Conservation (phyloP, 2,329 filamentous ascomycete species). For the Fonsecaea erecta region DNA sequence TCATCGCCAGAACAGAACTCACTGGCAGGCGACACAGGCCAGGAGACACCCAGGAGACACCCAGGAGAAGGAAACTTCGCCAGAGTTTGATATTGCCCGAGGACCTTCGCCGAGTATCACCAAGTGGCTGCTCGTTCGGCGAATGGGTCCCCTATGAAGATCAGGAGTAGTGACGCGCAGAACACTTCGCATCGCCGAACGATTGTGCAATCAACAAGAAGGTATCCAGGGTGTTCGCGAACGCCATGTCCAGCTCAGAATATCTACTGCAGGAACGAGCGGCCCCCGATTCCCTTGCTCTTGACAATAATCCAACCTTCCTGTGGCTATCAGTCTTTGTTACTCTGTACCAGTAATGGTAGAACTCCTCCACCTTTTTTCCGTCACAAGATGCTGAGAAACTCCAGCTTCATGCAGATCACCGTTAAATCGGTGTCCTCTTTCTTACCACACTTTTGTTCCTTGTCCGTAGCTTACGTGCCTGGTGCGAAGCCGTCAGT, state of each 20-base stretch:
- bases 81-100: neutral
- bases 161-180: neutral
- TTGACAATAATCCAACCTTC: neutral
- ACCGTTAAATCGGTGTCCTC: slow-evolving; percentile 4
- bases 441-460: slow-evolving; percentile 16
- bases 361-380: too few relatives aligned
- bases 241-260: neutral
- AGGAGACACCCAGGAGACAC: slow-evolving; percentile 1
- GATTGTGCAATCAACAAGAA: slow-evolving; percentile 2
- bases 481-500: neutral
- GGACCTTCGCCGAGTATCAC: neutral
- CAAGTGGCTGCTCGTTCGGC: neutral
- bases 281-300: neutral
- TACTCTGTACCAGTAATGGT: too few relatives aligned
- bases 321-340: neutral
- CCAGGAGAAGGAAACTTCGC: too few relatives aligned
- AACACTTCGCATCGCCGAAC: slow-evolving; percentile 3
- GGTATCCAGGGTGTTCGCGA: neutral
- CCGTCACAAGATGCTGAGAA: slow-evolving; percentile 1
- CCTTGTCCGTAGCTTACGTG: slow-evolving; percentile 3
- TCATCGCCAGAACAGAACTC: neutral
- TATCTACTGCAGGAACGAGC: slow-evolving; percentile 16
- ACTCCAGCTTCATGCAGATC: slow-evolving; percentile 5
- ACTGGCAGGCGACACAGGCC: slow-evolving; percentile 2
- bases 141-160: slow-evolving; percentile 11